Base-by-base conservation (phyloP, 805 yeast species). In the Myxozyma mucilagina region DNA sequence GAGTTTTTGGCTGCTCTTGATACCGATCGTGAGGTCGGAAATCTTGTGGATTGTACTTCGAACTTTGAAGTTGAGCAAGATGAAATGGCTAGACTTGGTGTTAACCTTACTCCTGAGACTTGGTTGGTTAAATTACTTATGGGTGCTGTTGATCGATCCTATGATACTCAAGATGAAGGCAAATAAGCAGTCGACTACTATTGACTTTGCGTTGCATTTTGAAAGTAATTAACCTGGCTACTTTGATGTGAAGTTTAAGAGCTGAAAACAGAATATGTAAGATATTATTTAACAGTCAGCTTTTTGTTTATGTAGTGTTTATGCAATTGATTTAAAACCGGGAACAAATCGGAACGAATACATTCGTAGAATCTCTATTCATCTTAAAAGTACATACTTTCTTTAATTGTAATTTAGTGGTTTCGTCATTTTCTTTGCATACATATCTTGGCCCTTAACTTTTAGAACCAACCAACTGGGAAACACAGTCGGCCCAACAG, bases 51-150 rank as follows among this genome's bases (percentile, higher is more conserved):
- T 50, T 65, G 70, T 56, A 71, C 72, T 20, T 59, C 67, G 49
- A 71, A 68, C 56, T 71, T 66, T 53, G 74, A 69, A 55, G 67
- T 65, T 13, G 74, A 71, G 59, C 72, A 69, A 52, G 72, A 71
- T 41, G 73, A 71, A 63, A 70, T 72, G 71, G 69, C 71, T 6
- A 54, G 66, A 13, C 51, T 61, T n/a, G 74, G 74, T 8, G 72
- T 71, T 10, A 66, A 63, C 32, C 64, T 71, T 31, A 68, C 71
- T 32, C 73, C 71, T 13, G 66, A 70, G 7, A 53, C 66, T 32
- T 71, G 74, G 74, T 55, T 71, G 9, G 70, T 71, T 43, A 71
- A 71, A 64, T 53, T 71, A 49, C 56, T 71, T 32, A 35, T 71
- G 60, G 66, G 66, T 35, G 60, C 66, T 3, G 50, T 71, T 47